Evolutionary conservation across 805 yeast genomes (phyloP).

Genomic region (Metschnikowia continentalis): DNA sequence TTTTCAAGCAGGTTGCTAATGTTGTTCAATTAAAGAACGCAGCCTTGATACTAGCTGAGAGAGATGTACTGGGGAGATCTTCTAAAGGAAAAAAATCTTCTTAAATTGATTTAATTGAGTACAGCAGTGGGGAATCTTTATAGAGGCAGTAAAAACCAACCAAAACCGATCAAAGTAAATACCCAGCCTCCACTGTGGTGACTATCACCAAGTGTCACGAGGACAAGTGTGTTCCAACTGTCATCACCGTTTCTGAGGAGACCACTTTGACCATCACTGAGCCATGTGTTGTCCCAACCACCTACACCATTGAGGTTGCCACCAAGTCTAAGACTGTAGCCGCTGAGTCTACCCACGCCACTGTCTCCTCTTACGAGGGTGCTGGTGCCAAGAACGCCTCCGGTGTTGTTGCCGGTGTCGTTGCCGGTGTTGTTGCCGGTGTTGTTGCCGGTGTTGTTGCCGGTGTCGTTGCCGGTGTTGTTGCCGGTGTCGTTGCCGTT

Average conservation of each 20-base stretch:
- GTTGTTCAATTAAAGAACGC: constrained; percentile 86
- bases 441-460: too few species aligned
- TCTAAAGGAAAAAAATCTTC: constrained; percentile 10
- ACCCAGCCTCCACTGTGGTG: constrained; percentile 33
- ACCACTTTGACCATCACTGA: constrained; percentile 34
- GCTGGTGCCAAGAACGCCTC: constrained; percentile 40
- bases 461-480: too few species aligned
- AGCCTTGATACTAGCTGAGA: constrained; percentile 69
- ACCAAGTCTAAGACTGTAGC: constrained; percentile 5
- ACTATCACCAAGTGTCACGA: constrained; percentile 33
- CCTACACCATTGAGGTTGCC: constrained; percentile 11
- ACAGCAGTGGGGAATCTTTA: too few species aligned
- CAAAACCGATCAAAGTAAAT: too few species aligned
- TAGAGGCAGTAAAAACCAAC: too few species aligned
- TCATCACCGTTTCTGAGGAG: constrained; percentile 30
- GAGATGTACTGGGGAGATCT: constrained; percentile 58
- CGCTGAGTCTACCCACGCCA: constrained; percentile 7
- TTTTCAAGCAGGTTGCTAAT: constrained; percentile 86
- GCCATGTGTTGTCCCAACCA: constrained; percentile 29
- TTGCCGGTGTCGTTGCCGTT: too few species aligned
- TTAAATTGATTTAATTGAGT: background rate
- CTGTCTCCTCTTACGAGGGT: constrained; percentile 20
- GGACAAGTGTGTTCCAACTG: constrained; percentile 25
- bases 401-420: constrained; percentile 20
- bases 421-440: too few species aligned